Conservation (phyloP, 352 stramenopile genomes). For the Pythium aphanidermatum region DNA sequence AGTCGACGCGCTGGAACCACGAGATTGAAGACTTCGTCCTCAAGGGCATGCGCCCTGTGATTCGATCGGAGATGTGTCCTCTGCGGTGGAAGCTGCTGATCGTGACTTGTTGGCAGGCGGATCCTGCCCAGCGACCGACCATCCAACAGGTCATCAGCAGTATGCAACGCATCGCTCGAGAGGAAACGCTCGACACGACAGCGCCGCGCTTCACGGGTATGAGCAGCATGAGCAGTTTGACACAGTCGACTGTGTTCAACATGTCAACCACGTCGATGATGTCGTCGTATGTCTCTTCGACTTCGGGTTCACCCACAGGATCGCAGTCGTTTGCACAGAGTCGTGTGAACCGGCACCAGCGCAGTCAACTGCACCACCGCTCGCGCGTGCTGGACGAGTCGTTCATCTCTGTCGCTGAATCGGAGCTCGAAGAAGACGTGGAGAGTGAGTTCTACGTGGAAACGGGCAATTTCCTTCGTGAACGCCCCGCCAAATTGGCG, state of each 20-base stretch:
- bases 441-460: slow-evolving; percentile 22
- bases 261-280: slow-evolving; percentile 15
- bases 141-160: slow-evolving; percentile 85
- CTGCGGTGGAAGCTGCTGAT: slow-evolving; percentile 76
- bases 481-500: slow-evolving; percentile 12
- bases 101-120: slow-evolving; percentile 76
- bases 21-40: slow-evolving; percentile 83
- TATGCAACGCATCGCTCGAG: slow-evolving; percentile 70
- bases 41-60: slow-evolving; percentile 54
- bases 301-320: slow-evolving; percentile 4
- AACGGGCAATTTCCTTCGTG: slow-evolving; percentile 17
- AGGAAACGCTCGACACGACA: slow-evolving; percentile 65
- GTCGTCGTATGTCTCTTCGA: slow-evolving; percentile 12
- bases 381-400: slow-evolving; percentile 17
- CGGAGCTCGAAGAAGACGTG: slow-evolving; percentile 20
- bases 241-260: slow-evolving; percentile 18
- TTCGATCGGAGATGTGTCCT: slow-evolving; percentile 62
- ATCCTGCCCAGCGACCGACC: slow-evolving; percentile 72
- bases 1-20: slow-evolving; percentile 79
- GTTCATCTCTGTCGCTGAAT: slow-evolving; percentile 22
- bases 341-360: slow-evolving; percentile 3
- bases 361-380: slow-evolving; percentile 3
- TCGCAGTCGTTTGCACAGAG: slow-evolving; percentile 12
- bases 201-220: slow-evolving; percentile 23
- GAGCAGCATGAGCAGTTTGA: slow-evolving; percentile 22